Evolutionary conservation across 1,284 basidiomycete genomes (phyloP).

Genomic region (Cutaneotrichosporon spelunceum): DNA sequence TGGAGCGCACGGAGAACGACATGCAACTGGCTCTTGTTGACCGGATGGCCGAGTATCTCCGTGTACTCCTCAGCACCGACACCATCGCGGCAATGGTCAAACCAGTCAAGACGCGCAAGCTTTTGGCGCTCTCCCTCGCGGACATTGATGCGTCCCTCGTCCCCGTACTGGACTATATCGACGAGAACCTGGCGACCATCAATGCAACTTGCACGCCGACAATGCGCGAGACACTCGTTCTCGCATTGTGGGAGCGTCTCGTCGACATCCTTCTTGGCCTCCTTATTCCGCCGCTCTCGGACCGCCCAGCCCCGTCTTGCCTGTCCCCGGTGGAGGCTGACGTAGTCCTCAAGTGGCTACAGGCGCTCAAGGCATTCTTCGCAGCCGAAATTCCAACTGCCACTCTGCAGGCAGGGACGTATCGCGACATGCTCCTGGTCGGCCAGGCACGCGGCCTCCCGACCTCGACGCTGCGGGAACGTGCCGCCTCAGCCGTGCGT

Average conservation of each 20-base stretch:
- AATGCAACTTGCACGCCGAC: constrained; percentile 37
- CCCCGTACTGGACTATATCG: constrained; percentile 46
- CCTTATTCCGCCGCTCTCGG: constrained; percentile 47
- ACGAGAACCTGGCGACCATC: constrained; percentile 49
- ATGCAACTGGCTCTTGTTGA: constrained; percentile 48
- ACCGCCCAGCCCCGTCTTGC: constrained; percentile 29
- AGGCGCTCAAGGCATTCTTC: constrained; percentile 48
- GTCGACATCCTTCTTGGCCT: constrained; percentile 46
- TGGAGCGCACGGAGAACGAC: constrained; percentile 39
- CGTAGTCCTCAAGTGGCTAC: constrained; percentile 50
- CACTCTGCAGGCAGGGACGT: constrained; percentile 38
- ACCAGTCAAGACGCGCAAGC: constrained; percentile 42
- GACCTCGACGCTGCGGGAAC: constrained; percentile 40
- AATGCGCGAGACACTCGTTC: constrained; percentile 33
- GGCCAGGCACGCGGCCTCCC: constrained; percentile 50
- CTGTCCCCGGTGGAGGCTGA: constrained; percentile 37
- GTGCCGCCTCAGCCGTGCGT: constrained; percentile 43
- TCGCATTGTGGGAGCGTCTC: constrained; percentile 42
- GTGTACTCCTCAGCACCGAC: constrained; percentile 28
- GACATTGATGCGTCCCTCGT: constrained; percentile 44
- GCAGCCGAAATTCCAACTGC: constrained; percentile 48
- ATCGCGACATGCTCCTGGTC: constrained; percentile 48
- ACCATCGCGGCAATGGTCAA: constrained; percentile 32
- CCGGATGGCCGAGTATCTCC: constrained; percentile 42
- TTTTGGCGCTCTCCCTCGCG: constrained; percentile 32